A percentile compares a stretch with the other conserved stretches of the same genome.
These are phyloP conservation scores for Pseudofabraea citricarpa DNA, from an alignment of 2,329 filamentous ascomycete species.

Conservation along the genomic window DNA sequence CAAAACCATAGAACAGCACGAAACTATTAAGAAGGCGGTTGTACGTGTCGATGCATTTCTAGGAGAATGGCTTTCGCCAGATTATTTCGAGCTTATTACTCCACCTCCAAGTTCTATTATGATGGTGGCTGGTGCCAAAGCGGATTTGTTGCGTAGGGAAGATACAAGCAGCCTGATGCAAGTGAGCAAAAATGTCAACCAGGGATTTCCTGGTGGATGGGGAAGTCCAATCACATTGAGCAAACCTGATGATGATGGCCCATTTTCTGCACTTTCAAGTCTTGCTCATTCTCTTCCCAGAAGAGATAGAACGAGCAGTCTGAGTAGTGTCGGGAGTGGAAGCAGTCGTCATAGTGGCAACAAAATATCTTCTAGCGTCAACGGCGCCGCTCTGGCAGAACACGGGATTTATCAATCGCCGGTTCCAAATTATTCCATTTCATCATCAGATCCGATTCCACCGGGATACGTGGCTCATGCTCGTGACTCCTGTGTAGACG, in stretches of 20 bases:
- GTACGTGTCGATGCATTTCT: conserved; percentile 88
- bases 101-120: conserved; percentile 80
- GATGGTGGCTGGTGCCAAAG: conserved; percentile 87
- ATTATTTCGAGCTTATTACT: conserved; percentile 90
- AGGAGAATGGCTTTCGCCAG: conserved; percentile 90
- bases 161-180: conserved; percentile 48
- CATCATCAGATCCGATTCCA: conserved; percentile 75
- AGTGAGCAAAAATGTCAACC: conserved; percentile 17
- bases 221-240: conserved; percentile 23
- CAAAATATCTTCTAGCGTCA: conserved; percentile 6
- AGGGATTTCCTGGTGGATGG: conserved; percentile 33
- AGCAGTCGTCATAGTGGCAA: conserved; percentile 16
- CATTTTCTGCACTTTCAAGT: conserved; percentile 19
- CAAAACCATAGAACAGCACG: conserved; percentile 11
- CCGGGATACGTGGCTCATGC: conserved; percentile 86
- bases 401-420: conserved; percentile 64
- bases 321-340: conserved; percentile 25
- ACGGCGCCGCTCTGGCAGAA: conserved; percentile 11
- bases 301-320: conserved; percentile 28
- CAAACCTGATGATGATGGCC: conserved; percentile 21
- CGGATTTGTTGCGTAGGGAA: conserved; percentile 73
- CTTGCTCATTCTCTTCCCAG: conserved; percentile 21
- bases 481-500: conserved; percentile 73
- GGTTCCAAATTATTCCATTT: conserved; percentile 77
- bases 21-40: conserved; percentile 48